A percentile compares a stretch with the other conserved stretches of the same genome.
phyloP scores from a whole-genome alignment of 345 rosid genomes.

The Aegle marmelos region DNA sequence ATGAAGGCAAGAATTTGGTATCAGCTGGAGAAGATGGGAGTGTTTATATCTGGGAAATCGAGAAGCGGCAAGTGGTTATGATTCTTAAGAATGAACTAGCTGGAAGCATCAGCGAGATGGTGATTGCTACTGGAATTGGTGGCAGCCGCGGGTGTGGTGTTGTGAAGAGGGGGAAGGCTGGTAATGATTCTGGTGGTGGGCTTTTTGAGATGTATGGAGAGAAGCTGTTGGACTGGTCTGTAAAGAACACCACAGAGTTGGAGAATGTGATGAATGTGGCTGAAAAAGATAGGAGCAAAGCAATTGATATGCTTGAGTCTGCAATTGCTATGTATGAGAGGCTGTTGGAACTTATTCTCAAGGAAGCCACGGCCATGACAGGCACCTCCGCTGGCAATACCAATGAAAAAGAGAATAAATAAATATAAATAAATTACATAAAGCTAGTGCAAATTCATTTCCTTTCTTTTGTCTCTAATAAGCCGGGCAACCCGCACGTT shows the following conservation, averaged over 20 bases:
- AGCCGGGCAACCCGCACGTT: no score
- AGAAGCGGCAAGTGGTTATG: conserved; percentile 18
- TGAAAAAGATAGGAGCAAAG: conserved; percentile 26
- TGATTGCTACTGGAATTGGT: conserved; percentile 24
- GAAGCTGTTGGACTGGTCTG: conserved; percentile 13
- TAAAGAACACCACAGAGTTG: conserved; percentile 12
- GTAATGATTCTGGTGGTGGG: neutral
- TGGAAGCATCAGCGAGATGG: conserved; percentile 29
- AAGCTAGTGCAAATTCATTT: neutral
- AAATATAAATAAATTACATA: neutral
- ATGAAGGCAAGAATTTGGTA: conserved; percentile 33
- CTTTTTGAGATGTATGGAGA: conserved; percentile 12
- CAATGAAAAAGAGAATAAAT: neutral
- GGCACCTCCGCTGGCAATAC: neutral
- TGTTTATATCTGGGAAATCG: conserved; percentile 32
- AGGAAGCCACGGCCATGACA: conserved; percentile 34
- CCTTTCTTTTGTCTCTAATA: neutral
- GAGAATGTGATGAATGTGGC: conserved; percentile 28
- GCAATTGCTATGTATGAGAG: conserved; percentile 38
- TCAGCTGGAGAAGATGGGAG: conserved; percentile 49
- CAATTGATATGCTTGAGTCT: conserved; percentile 41
- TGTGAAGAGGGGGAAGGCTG: neutral
- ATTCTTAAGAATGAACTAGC: conserved; percentile 20
- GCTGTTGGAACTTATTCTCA: conserved; percentile 37
- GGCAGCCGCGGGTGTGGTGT: neutral